Evolutionary conservation across 192 early-diverging fungal species (phyloP), one percentile per base, ranked within the genome.

Genomic region (Chytriomyces confervae): DNA sequence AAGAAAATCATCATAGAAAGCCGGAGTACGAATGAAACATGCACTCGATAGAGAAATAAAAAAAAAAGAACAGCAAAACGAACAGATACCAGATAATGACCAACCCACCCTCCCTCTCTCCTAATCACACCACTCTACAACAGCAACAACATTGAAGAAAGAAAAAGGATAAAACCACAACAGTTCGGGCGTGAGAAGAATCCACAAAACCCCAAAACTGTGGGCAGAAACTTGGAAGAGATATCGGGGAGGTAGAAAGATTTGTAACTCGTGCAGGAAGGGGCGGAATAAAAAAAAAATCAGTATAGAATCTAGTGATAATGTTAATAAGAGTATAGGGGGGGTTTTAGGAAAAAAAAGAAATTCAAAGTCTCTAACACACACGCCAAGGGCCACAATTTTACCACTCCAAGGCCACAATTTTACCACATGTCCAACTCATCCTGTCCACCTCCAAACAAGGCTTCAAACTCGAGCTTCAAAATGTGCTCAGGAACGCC

Each of bases 381-480:
- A 20, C 11, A 57, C 0, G 53, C 20, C 53, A 11, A 20, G 11
- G n/a, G n/a, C n/a, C n/a, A n/a, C n/a, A n/a, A n/a, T n/a, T n/a
- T n/a, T n/a, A n/a, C n/a, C n/a, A n/a, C n/a, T n/a, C n/a, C n/a
- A n/a, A n/a, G n/a, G n/a, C 13, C 0, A 0, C 13, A 57, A 27
- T 68, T 36, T 68, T 47, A 68, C 66, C 66, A 68, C 66, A 68
- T 68, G 46, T 68, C 66, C 66, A 68, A 68, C 46, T 68, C 66
- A 47, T 68, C 66, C 66, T 68, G 63, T 20, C 69, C 11, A 10
- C 23, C 69, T 20, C 13, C 16, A 10, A 57, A 24, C 7, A 72
- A 10, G 29, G 77, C 77, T 46, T 79, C 77, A 72, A 79, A 79
- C 62, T 79, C 77, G 9, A 79, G 50, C 18, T 60, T 29, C 61